These are phyloP conservation scores for Lachancea thermotolerans DNA, from an alignment of 805 yeast genomes.

Conservation along the genomic window DNA sequence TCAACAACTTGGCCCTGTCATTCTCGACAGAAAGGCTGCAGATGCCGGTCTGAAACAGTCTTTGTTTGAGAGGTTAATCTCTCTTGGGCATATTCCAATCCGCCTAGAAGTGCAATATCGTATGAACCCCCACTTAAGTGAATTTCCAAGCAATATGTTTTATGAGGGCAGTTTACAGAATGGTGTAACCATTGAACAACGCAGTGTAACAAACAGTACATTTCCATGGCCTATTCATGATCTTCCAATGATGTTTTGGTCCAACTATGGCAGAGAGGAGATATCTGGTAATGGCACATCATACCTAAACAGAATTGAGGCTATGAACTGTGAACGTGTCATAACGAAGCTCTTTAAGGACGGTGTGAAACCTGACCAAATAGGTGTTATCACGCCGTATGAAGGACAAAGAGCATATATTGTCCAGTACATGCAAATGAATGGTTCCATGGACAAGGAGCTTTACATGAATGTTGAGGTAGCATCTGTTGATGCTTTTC, in stretches of 20 bases:
- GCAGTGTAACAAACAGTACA: constrained; percentile 45
- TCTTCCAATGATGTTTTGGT: constrained; percentile 96
- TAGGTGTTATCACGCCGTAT: constrained; percentile 91
- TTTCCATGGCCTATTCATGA: constrained; percentile 91
- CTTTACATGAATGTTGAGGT: constrained; percentile 72
- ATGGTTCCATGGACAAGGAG: constrained; percentile 59
- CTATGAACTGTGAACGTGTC: constrained; percentile 77
- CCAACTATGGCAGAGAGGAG: constrained; percentile 82
- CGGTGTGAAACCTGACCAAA: constrained; percentile 72
- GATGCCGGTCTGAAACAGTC: constrained; percentile 85
- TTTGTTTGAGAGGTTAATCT: constrained; percentile 75
- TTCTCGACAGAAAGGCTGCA: constrained; percentile 70
- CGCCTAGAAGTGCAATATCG: constrained; percentile 89
- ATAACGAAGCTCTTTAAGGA: constrained; percentile 67
- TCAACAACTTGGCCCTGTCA: constrained; percentile 91
- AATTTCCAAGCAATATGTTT: constrained; percentile 84
- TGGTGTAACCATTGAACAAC: constrained; percentile 76
- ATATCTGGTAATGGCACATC: constrained; percentile 76
- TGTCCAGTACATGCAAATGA: constrained; percentile 67
- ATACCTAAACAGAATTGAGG: constrained; percentile 79
- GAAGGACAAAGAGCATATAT: constrained; percentile 88
- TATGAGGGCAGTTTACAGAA: constrained; percentile 90
- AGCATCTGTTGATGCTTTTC: constrained; percentile 96
- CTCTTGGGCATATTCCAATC: constrained; percentile 77
- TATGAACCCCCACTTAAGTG: constrained; percentile 86